Percentiles rank a stretch among this genome's conserved stretches.
Evolutionary conservation across 2,329 filamentous ascomycete genomes (phyloP).

Genomic region (Aspergillus phoenicis): DNA sequence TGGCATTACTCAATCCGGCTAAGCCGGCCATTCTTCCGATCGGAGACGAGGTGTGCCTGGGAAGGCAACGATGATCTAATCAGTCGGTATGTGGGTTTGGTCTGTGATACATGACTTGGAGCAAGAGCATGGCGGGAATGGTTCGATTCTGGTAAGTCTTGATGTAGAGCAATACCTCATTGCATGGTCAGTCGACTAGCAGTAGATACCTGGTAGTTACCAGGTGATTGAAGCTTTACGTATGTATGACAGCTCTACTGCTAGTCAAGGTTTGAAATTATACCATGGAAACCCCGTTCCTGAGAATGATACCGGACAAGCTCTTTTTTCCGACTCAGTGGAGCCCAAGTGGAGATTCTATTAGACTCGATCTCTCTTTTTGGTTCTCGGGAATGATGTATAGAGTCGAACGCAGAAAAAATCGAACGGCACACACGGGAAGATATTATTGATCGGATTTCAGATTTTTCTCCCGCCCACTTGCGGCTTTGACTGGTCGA

Average conservation of each 20-base stretch:
- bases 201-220: no score
- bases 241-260: constrained; percentile 12
- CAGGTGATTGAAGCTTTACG: constrained; percentile 1
- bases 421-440: constrained; percentile 19
- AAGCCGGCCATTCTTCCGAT: constrained; percentile 14
- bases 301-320: constrained; percentile 25
- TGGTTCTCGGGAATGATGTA: constrained; percentile 23
- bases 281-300: constrained; percentile 11
- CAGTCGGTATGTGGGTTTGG: constrained; percentile 6
- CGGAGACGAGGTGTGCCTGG: background rate
- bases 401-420: constrained; percentile 20
- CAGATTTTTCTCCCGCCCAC: constrained; percentile 2
- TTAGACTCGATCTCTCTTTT: constrained; percentile 38
- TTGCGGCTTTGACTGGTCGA: background rate
- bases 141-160: background rate
- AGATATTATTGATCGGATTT: constrained; percentile 9
- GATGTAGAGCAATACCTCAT: no score
- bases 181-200: no score
- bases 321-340: constrained; percentile 38
- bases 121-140: background rate
- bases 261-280: constrained; percentile 3
- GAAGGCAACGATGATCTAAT: background rate
- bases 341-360: constrained; percentile 31
- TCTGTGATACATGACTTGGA: background rate
- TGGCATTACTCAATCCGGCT: constrained; percentile 11